These are phyloP conservation scores for Tieghemostelium lacteum DNA, from an alignment of 78 protist genomes.

Conservation along the genomic window DNA sequence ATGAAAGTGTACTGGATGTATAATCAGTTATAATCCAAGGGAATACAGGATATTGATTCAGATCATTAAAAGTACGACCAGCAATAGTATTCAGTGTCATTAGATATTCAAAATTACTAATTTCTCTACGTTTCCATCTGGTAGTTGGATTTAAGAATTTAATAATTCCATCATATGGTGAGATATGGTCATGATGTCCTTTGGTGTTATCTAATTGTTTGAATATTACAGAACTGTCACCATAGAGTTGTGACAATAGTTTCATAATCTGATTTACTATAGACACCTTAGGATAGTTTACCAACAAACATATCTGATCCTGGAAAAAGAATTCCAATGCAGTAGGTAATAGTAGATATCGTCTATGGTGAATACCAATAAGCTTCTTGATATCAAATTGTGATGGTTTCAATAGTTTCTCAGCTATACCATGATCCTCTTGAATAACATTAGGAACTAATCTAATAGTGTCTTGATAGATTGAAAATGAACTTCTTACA, in stretches of 20 bases:
- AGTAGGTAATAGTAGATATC: conserved; percentile 79
- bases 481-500: conserved; percentile 6
- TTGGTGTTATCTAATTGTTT: conserved; percentile 14
- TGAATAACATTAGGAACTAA: conserved; percentile 19
- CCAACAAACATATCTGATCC: conserved; percentile 19
- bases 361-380: conserved; percentile 71
- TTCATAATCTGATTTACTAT: conserved; percentile 10
- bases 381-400: conserved; percentile 33
- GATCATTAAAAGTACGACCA: conserved; percentile 82
- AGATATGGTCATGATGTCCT: neutral
- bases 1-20: conserved; percentile 62
- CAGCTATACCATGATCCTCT: conserved; percentile 52
- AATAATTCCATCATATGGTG: conserved; percentile 43
- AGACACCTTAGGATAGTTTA: conserved; percentile 58
- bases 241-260: neutral
- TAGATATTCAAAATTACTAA: conserved; percentile 93
- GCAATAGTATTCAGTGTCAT: conserved; percentile 93
- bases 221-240: conserved; percentile 4
- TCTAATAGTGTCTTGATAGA: conserved; percentile 7
- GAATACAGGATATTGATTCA: conserved; percentile 85
- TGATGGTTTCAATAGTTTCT: neutral
- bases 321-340: conserved; percentile 83
- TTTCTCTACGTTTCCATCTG: conserved; percentile 82
- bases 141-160: conserved; percentile 47
- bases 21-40: conserved; percentile 96